These are phyloP conservation scores for Zangia roseola DNA, from an alignment of 768 basidiomycete species.

Conservation along the genomic window DNA sequence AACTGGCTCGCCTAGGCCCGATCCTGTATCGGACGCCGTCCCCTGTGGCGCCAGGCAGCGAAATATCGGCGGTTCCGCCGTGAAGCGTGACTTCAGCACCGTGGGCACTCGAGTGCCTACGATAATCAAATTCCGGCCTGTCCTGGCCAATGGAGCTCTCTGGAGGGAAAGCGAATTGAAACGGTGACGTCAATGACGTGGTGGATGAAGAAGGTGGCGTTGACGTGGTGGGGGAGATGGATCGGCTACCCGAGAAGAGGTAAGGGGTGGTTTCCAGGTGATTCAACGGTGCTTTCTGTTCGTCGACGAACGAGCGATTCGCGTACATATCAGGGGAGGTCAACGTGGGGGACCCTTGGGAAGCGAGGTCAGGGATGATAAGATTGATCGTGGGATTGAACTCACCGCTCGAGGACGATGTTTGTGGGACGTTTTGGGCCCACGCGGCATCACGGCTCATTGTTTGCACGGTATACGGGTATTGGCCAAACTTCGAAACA, in stretches of 20 bases:
- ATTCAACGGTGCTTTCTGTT: conserved; percentile 54
- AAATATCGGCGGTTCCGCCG: conserved; percentile 72
- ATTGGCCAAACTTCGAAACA: conserved; percentile 51
- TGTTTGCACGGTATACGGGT: conserved; percentile 41
- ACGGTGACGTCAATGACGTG: conserved; percentile 62
- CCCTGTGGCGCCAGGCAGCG: conserved; percentile 47
- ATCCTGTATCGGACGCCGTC: conserved; percentile 65
- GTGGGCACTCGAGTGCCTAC: conserved; percentile 53
- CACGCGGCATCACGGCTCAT: conserved; percentile 32
- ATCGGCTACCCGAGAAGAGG: conserved; percentile 64
- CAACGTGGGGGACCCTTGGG: conserved; percentile 57
- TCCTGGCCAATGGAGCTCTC: conserved; percentile 54
- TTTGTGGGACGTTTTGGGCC: conserved; percentile 30
- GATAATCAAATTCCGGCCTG: conserved; percentile 64
- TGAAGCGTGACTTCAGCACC: conserved; percentile 67
- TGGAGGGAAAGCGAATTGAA: conserved; percentile 60
- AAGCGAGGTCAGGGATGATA: conserved; percentile 36
- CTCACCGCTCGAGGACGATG: conserved; percentile 32
- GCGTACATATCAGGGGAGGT: conserved; percentile 47
- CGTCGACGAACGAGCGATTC: conserved; percentile 48
- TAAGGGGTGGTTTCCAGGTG: conserved; percentile 56
- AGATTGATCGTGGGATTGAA: conserved; percentile 28
- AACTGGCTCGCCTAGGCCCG: conserved; percentile 46
- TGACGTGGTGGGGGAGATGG: conserved; percentile 67
- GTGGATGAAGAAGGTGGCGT: conserved; percentile 59